Base-by-base conservation (phyloP, 1,139 yeast species). In the Suzukiozyma palmioleophila region DNA sequence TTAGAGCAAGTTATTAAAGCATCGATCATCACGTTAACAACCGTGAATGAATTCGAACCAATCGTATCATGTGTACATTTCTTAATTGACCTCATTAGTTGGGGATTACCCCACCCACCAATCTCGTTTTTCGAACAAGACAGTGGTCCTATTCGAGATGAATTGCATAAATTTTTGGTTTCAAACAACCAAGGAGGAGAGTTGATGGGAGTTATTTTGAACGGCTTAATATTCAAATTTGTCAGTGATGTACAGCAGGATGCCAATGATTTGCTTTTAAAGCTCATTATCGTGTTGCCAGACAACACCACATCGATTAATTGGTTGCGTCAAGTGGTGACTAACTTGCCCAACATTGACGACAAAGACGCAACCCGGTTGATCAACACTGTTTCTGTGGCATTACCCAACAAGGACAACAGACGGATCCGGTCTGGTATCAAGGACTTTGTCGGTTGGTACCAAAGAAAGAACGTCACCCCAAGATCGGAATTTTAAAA, bases 61-160 rank as follows among this genome's bases (percentile, higher is more conserved):
- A 68, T 89, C 43, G 67, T 77, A 33, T 69, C 90, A 1, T 77
- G 84, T 18, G 62, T 90, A 42, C 90, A 88, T 52, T 89, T 79
- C 60, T 59, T 88, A 50, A 81, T 84, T 46, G 97, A 89, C 58
- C 70, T 86, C 35, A 64, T 86, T 30, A 79, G 89, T 13, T 90
- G 95, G 89, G 96, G 95, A 1, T 76, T 84, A 48, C 82, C 77
- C 31, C 69, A 77, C 13, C 89, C 96, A 3, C 96, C 97, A 6
- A 73, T 86, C 25, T 82, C 96, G 3, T 74, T 81, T 28, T 66
- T 76, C 40, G 77, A 79, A 39, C 79, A 76, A 25, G 61, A 67
- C 48, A 65, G 70, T 10, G 53, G 51, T 22, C 70, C 73, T 25
- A 75, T 89, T 48, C 66, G 27, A 51, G 48, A 35, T 69, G 75